A percentile compares a stretch with the other conserved stretches of the same genome.
phyloP scores from a whole-genome alignment of 1,284 basidiomycete genomes.

The Puccinia sorghi region DNA sequence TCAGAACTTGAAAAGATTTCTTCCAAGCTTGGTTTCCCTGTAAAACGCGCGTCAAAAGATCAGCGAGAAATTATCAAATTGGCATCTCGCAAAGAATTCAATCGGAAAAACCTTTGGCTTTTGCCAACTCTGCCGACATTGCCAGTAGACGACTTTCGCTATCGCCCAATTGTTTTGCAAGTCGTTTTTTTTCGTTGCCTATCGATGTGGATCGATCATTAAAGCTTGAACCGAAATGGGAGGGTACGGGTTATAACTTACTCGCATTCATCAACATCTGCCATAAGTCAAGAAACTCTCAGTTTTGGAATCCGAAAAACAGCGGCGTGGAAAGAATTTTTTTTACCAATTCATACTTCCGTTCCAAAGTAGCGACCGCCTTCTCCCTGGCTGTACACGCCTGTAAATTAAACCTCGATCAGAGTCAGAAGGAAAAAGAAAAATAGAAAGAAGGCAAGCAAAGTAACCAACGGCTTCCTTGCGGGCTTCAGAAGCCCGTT shows the following conservation, averaged over 20 bases:
- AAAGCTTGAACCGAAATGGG: not conserved
- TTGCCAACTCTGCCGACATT: conserved; percentile 45
- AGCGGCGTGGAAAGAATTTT: not conserved
- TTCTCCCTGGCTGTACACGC: conserved; percentile 23
- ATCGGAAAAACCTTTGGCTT: conserved; percentile 17
- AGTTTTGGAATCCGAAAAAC: not conserved
- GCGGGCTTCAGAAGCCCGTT: conserved; percentile 10
- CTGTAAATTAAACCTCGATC: conserved; percentile 18
- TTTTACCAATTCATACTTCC: conserved; percentile 40
- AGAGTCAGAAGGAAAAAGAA: conserved; percentile 1
- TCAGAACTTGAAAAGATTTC: conserved; percentile 40
- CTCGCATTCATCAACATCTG: conserved; percentile 47
- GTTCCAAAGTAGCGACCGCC: conserved; percentile 29
- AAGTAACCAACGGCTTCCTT: conserved; percentile 11
- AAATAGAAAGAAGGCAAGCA: not conserved
- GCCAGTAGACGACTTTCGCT: conserved; percentile 36
- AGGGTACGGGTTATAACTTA: not conserved
- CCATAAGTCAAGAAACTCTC: not conserved
- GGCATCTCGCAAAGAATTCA: not conserved
- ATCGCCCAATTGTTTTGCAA: conserved; percentile 28
- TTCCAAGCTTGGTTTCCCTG: conserved; percentile 40
- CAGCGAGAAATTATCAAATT: not conserved
- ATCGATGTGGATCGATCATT: not conserved
- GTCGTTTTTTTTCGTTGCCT: conserved; percentile 40
- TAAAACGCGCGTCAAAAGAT: not conserved